These are phyloP conservation scores for Moesziomyces globuligerus DNA, from an alignment of 1,284 basidiomycete species.

Conservation along the genomic window DNA sequence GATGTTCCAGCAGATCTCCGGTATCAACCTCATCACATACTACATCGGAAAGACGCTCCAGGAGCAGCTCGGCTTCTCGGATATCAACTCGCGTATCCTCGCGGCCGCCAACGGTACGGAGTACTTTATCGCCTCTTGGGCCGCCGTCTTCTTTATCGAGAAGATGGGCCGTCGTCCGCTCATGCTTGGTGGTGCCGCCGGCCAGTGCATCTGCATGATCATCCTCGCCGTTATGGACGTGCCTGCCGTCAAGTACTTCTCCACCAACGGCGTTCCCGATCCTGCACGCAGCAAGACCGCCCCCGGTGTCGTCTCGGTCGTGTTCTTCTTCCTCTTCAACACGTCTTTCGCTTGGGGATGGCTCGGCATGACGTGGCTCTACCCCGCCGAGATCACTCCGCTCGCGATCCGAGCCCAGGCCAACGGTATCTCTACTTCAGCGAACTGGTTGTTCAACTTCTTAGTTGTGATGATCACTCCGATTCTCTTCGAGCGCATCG, in stretches of 20 bases:
- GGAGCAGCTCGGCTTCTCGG: constrained; percentile 54
- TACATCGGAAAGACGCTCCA: constrained; percentile 65
- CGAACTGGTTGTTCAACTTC: constrained; percentile 65
- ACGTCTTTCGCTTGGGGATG: constrained; percentile 65
- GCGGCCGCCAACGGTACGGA: constrained; percentile 65
- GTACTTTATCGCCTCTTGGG: constrained; percentile 64
- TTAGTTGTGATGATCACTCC: constrained; percentile 62
- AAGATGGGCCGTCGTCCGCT: constrained; percentile 61
- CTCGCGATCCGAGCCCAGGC: constrained; percentile 60
- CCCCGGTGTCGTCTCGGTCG: constrained; percentile 51
- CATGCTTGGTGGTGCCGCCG: constrained; percentile 60
- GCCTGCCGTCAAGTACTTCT: constrained; percentile 18
- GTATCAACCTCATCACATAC: constrained; percentile 66
- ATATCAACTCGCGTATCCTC: constrained; percentile 58
- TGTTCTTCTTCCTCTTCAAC: constrained; percentile 65
- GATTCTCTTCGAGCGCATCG: constrained; percentile 44
- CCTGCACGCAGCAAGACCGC: constrained; percentile 1
- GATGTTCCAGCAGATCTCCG: constrained; percentile 65
- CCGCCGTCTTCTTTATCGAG: constrained; percentile 63
- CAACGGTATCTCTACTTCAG: constrained; percentile 60
- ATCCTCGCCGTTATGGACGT: constrained; percentile 46
- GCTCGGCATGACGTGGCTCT: constrained; percentile 67
- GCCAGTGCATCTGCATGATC: constrained; percentile 60
- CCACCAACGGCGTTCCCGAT: background rate
- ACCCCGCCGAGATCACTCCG: constrained; percentile 65